Evolutionary conservation across 2,329 filamentous ascomycete species (phyloP), one percentile per base, ranked within the genome.

Genomic region (Ophiostoma sp.): DNA sequence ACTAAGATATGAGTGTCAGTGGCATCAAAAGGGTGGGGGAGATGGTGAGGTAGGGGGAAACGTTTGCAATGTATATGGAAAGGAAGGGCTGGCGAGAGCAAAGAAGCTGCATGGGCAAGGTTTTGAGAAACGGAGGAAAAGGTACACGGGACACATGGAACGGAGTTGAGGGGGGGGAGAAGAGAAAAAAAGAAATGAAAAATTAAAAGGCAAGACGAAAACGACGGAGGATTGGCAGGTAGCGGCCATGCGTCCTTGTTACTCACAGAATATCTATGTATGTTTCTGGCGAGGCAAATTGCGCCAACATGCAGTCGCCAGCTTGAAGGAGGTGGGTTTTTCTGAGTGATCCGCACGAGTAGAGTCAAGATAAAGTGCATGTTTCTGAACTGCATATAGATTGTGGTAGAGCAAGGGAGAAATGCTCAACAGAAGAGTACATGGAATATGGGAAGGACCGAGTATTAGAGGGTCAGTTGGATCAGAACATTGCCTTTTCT

Each of bases 1-100:
- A n/a, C 68, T 68, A 33, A 62, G 68, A 68, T 69, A 60, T 62
- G 60, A 72, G 62, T n/a, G 67, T 68, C 68, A 71, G 68, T 67
- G 60, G 33, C 48, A 67, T 52, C 54, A 27, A n/a, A 62, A 15
- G 67, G 52, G 68, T 70, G 70, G 66, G 68, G 71, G 68, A 33
- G 65, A 60, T 65, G 62, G 8, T 11, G 35, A 65, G 33, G 39
- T 2, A 67, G 39, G 64, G 23, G 44, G 60, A 31, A 44, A 62
- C 62, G 20, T 65, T 5, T 31, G 48, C 17, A 31, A 41, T 31
- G 20, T 35, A 60, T 54, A 60, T 54, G 60, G 33, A 65, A 54
- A 66, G 67, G 65, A 65, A 70, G 71, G 27, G 69, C 54, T 33
- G 48, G 68, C 60, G 66, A 69, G 69, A 52, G 71, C 39, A 41